Evolutionary conservation across 495 filamentous ascomycete species (phyloP).

Genomic region (Penicillium desertorum): DNA sequence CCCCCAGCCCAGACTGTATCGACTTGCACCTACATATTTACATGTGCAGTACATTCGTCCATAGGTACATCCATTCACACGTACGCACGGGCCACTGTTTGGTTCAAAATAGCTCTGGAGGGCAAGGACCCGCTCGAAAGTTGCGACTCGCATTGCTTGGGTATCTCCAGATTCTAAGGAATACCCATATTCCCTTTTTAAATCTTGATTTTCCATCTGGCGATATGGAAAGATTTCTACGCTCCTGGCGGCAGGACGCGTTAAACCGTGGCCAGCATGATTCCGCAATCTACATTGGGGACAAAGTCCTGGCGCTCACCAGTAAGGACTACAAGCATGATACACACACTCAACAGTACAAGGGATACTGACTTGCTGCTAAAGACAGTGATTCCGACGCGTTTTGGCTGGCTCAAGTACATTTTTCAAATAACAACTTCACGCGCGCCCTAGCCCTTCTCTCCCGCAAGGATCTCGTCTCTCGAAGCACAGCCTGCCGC

Average conservation of each 20-base stretch:
- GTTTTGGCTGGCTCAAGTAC: constrained; percentile 90
- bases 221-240: constrained; percentile 84
- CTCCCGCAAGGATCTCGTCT: constrained; percentile 77
- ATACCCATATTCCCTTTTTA: not conserved
- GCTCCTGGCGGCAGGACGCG: constrained; percentile 90
- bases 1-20: too few species aligned
- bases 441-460: constrained; percentile 83
- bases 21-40: too few species aligned
- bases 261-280: constrained; percentile 93
- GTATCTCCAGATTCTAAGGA: not conserved
- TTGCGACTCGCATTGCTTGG: constrained; percentile 8
- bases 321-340: constrained; percentile 49
- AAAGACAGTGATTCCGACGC: constrained; percentile 86
- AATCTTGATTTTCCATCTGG: constrained; percentile 8
- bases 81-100: constrained; percentile 31
- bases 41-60: too few species aligned
- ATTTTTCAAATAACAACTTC: constrained; percentile 92
- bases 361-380: constrained; percentile 22
- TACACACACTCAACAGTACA: not conserved
- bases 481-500: constrained; percentile 77
- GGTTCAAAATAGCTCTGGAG: constrained; percentile 14
- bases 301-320: constrained; percentile 92
- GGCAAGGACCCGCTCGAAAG: constrained; percentile 21
- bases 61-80: not conserved
- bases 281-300: constrained; percentile 91